Conservation (phyloP, 305 asterid species). For the Rubia tinctorum region DNA sequence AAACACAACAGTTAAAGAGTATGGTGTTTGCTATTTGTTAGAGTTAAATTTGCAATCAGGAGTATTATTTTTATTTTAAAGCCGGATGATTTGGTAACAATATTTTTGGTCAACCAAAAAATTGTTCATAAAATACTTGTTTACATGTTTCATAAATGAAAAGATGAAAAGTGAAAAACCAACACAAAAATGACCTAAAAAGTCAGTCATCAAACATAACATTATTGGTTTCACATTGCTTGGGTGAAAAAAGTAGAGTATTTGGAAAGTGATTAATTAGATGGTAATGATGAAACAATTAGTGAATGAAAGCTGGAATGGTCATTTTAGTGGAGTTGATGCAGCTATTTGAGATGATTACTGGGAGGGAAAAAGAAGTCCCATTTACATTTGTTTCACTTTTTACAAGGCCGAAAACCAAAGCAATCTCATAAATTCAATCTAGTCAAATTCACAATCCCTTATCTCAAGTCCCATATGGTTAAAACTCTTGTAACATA, state of each 20-base stretch:
- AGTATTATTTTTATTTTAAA: too few species aligned
- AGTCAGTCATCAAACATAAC: not conserved
- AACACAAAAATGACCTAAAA: not conserved
- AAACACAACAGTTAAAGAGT: too few species aligned
- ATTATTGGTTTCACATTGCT: not conserved
- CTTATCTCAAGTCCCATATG: not conserved
- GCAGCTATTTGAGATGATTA: not conserved
- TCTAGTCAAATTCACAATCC: not conserved
- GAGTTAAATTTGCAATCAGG: too few species aligned
- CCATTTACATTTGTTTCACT: constrained; percentile 11
- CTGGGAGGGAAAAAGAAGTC: not conserved
- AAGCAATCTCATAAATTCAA: constrained; percentile 9
- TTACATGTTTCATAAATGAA: too few species aligned
- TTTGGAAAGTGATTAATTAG: constrained; percentile 7
- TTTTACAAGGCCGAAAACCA: constrained; percentile 11
- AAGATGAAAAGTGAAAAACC: too few species aligned
- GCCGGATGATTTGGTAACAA: too few species aligned
- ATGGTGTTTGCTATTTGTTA: too few species aligned
- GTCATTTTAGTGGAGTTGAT: constrained; percentile 7
- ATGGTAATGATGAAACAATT: constrained; percentile 17
- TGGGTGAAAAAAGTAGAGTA: not conserved
- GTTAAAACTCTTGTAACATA: not conserved
- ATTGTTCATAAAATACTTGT: too few species aligned
- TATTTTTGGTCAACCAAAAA: too few species aligned
- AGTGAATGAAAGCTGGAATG: constrained; percentile 17